Percentiles rank a stretch among this genome's conserved stretches.
These are phyloP conservation scores for Conoideocrella luteorostrata DNA, from an alignment of 2,329 filamentous ascomycete genomes.

Conservation along the genomic window DNA sequence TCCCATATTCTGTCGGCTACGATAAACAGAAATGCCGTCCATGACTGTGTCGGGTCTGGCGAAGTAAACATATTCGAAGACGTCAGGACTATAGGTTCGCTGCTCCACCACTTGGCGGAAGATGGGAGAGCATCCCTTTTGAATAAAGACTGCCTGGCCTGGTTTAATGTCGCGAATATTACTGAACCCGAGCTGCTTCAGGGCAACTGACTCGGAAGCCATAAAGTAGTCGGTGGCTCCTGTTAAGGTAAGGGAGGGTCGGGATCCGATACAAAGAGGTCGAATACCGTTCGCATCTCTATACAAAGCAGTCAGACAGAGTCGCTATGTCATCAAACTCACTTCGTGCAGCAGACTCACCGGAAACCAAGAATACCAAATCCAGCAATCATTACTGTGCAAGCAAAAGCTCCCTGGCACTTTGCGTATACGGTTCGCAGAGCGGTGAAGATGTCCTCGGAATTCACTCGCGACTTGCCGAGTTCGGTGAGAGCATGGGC, in stretches of 20 bases:
- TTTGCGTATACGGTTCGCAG: constrained; percentile 65
- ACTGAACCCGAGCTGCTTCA: constrained; percentile 73
- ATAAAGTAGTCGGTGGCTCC: constrained; percentile 78
- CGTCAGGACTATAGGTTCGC: constrained; percentile 69
- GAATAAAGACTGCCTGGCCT: constrained; percentile 78
- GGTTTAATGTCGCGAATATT: constrained; percentile 73
- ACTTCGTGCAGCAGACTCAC: no score
- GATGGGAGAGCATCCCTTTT: constrained; percentile 66
- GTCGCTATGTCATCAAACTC: no score
- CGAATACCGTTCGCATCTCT: constrained; percentile 56
- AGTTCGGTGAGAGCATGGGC: constrained; percentile 75
- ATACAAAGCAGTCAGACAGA: neutral
- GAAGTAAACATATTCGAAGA: constrained; percentile 83
- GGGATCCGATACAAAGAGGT: constrained; percentile 71
- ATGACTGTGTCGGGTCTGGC: constrained; percentile 75
- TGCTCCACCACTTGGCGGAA: constrained; percentile 68
- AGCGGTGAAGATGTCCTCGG: constrained; percentile 68
- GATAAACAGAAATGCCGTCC: constrained; percentile 82
- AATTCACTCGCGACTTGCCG: constrained; percentile 73
- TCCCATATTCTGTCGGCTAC: constrained; percentile 82
- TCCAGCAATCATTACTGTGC: constrained; percentile 74
- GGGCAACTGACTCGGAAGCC: constrained; percentile 80
- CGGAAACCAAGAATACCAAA: constrained; percentile 77
- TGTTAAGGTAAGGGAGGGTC: constrained; percentile 56
- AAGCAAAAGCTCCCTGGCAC: constrained; percentile 72